A percentile compares a stretch with the other conserved stretches of the same genome.
Evolutionary conservation across 495 filamentous ascomycete species (phyloP).

Genomic region (Trichoderma virens): DNA sequence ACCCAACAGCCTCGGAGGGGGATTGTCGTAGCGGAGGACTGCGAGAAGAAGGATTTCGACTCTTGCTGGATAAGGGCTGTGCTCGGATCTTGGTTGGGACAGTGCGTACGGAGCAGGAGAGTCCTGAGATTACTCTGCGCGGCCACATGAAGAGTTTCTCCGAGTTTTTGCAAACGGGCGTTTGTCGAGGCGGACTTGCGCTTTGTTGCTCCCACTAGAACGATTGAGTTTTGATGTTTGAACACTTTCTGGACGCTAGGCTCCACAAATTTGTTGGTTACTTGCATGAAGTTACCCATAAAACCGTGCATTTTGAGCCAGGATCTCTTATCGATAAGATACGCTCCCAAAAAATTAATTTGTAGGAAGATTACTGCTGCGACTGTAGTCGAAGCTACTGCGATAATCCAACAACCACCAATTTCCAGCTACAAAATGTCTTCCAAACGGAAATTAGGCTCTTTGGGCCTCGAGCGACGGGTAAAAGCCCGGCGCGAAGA

Average conservation of each 20-base stretch:
- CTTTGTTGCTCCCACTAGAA: not conserved
- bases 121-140: not conserved
- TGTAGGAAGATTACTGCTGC: not conserved
- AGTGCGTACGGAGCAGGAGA: not conserved
- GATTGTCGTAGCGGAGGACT: not conserved
- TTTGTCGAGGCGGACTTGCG: not conserved
- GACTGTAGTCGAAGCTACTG: not conserved
- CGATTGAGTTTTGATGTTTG: not conserved
- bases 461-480: conserved; percentile 44
- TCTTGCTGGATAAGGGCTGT: not conserved
- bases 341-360: not conserved
- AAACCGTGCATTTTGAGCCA: not conserved
- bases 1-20: not conserved
- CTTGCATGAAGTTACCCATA: not conserved
- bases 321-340: not conserved
- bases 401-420: not conserved
- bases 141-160: not conserved
- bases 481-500: conserved; percentile 49
- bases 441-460: conserved; percentile 24
- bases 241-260: not conserved
- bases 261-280: not conserved
- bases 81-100: not conserved
- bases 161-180: not conserved
- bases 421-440: conserved; percentile 16
- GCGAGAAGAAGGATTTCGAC: not conserved